These are phyloP conservation scores for Tephrocybe sp. DNA, from an alignment of 768 basidiomycete genomes.

Conservation along the genomic window DNA sequence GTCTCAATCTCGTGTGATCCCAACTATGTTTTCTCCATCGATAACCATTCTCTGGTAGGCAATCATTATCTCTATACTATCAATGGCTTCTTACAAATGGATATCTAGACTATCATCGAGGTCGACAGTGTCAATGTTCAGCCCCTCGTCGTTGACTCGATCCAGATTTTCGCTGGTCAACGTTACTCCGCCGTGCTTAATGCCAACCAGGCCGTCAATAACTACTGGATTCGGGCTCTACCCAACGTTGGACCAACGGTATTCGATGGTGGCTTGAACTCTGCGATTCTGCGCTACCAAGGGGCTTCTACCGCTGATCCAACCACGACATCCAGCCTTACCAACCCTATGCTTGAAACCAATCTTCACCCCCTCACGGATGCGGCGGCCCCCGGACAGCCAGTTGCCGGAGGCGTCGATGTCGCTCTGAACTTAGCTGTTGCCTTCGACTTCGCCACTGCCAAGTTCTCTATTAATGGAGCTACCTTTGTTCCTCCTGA, in stretches of 20 bases:
- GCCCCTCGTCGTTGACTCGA: slow-evolving; percentile 35
- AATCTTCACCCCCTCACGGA: slow-evolving; percentile 28
- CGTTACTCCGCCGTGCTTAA: slow-evolving; percentile 41
- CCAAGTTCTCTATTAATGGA: slow-evolving; percentile 20
- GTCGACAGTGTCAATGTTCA: slow-evolving; percentile 32
- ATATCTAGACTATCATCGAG: slow-evolving; percentile 27
- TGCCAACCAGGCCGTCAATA: slow-evolving; percentile 36
- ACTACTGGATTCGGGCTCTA: slow-evolving; percentile 40
- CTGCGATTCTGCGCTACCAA: slow-evolving; percentile 48
- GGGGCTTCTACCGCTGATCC: slow-evolving; percentile 46
- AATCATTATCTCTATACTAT: not conserved
- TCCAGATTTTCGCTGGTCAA: slow-evolving; percentile 37
- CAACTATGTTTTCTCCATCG: slow-evolving; percentile 26
- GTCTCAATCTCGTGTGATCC: slow-evolving; percentile 36
- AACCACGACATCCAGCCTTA: slow-evolving; percentile 22
- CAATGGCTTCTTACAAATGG: not conserved
- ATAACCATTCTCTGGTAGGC: slow-evolving; percentile 22
- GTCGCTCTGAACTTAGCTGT: slow-evolving; percentile 35
- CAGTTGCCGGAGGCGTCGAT: slow-evolving; percentile 35
- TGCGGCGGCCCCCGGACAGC: slow-evolving; percentile 26
- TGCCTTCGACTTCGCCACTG: slow-evolving; percentile 10
- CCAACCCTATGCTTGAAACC: slow-evolving; percentile 14
- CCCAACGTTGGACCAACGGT: slow-evolving; percentile 32
- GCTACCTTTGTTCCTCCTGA: slow-evolving; percentile 32
- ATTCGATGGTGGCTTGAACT: slow-evolving; percentile 38